Percentiles rank a stretch among this genome's conserved stretches.
phyloP scores from a whole-genome alignment of 225 moss, liverwort and hornwort genomes.

The Asterella californica region DNA sequence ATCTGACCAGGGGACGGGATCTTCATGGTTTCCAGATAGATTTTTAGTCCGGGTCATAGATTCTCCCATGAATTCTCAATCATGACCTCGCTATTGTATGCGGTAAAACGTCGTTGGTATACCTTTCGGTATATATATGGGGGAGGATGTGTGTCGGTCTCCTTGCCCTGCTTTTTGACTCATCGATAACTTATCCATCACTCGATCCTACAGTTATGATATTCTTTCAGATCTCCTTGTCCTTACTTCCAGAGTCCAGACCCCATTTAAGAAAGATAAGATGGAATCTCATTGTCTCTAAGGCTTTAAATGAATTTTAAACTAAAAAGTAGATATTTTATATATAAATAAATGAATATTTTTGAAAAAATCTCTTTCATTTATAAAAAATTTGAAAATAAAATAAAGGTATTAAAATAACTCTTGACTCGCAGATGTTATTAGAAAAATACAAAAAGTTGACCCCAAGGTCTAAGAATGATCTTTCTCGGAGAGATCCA shows the following conservation, averaged over 20 bases:
- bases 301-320: too few species aligned
- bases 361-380: too few species aligned
- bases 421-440: too few species aligned
- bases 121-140: neutral
- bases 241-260: neutral
- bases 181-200: neutral
- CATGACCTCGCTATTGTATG: conserved; percentile 4
- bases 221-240: neutral
- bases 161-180: conserved; percentile 1
- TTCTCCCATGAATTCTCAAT: conserved; percentile 16
- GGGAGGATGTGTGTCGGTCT: neutral
- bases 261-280: neutral
- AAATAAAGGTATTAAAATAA: too few species aligned
- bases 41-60: neutral
- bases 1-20: neutral
- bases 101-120: neutral
- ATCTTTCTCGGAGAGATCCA: neutral
- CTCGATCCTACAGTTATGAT: neutral
- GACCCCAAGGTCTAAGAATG: neutral
- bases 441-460: too few species aligned
- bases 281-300: neutral
- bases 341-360: too few species aligned
- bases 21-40: conserved; percentile 5
- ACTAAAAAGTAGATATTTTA: too few species aligned
- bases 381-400: too few species aligned